Evolutionary conservation across 352 stramenopile species (phyloP), one percentile per base, ranked within the genome.

Genomic region (Phytophthora foliorum): DNA sequence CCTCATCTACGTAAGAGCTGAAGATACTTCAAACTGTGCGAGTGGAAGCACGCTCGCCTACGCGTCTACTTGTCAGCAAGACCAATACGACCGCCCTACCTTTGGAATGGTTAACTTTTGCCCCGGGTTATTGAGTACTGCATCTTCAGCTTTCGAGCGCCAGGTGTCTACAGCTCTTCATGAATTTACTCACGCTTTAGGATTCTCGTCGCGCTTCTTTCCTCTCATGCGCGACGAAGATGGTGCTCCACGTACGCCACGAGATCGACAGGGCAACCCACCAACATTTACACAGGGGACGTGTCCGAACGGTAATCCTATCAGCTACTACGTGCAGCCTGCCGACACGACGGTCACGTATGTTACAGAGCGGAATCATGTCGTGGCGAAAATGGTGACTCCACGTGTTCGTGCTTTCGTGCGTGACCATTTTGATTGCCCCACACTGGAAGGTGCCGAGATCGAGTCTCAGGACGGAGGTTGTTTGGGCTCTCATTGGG

Each of bases 51-150:
- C 86, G 8, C 67, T 96, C 4, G 86, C 86, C 19, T 96, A 93
- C 63, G 88, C 88, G 0, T 81, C 78, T 0, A 85, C 85, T 5
- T 96, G 88, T 55, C 88, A 94, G 50, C 88, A 91, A 46, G 86
- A 96, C 50, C 85, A 94, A 56, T 92, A 77, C 56, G 88, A 96
- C 57, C 83, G 86, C 1, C 88, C 86, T 16, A 94, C 82, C 9
- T 92, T 94, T 32, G 88, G 88, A 6, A 92, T 92, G 85, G 74
- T 81, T 9, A 94, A 96, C 63, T 93, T 94, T 41, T 96, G 86
- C 54, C 86, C 88, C 10, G 50, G 41, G 0, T 64, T 84, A 36
- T 80, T 94, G 55, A 79, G 82, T 27, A 69, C 58, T 9, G 13
- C 36, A 5, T 64, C 72, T 6, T 69, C 75, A n/a, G 57, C 60